These are phyloP conservation scores for Botrytis deweyae DNA, from an alignment of 2,329 filamentous ascomycete genomes.

Conservation along the genomic window DNA sequence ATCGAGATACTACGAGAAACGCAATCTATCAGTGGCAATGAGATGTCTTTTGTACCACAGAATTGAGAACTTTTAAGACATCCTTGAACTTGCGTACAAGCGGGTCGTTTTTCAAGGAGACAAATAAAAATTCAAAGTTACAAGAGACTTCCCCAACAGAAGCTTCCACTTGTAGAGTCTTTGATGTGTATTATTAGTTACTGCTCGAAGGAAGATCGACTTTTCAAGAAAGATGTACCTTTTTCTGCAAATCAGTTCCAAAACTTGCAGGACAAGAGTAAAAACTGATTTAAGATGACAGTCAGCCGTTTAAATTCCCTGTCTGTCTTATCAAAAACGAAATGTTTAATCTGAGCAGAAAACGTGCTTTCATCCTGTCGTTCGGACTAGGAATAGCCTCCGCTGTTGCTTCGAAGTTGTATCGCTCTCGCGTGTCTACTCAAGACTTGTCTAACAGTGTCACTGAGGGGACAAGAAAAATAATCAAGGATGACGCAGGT, in stretches of 20 bases:
- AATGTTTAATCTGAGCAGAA: background rate
- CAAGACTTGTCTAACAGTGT: background rate
- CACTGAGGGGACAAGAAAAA: background rate
- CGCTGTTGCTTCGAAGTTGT: background rate
- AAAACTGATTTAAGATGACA: background rate
- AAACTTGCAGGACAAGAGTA: background rate
- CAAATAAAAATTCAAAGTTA: background rate
- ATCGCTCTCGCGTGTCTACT: background rate
- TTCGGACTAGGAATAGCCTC: background rate
- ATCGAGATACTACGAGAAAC: background rate
- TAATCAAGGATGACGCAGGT: background rate
- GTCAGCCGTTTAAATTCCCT: background rate
- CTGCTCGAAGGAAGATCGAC: background rate
- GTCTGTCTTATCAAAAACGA: background rate
- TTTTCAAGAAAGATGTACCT: background rate
- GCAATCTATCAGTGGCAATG: background rate
- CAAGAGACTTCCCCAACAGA: background rate
- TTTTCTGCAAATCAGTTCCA: background rate
- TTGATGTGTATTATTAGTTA: background rate
- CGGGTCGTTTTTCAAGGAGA: background rate
- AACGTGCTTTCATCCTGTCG: background rate
- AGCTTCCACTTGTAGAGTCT: background rate
- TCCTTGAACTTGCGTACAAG: background rate
- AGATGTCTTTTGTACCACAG: background rate
- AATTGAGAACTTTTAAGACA: rapidly evolving